These are phyloP conservation scores for Rhodotorula sp. DNA, from an alignment of 1,284 basidiomycete species.

Conservation along the genomic window DNA sequence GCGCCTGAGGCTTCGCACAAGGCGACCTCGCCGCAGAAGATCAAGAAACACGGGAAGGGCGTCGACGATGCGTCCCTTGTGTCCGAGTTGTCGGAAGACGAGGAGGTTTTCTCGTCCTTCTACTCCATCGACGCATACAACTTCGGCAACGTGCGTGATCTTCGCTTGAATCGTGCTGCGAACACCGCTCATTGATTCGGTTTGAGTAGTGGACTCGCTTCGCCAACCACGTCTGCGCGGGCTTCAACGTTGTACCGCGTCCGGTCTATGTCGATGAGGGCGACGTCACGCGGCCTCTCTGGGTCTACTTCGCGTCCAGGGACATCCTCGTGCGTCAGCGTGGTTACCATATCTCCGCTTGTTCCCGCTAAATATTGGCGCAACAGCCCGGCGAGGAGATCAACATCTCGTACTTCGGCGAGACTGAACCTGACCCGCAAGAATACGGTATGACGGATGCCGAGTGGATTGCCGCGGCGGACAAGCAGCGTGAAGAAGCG, in stretches of 20 bases:
- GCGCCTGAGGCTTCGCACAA: neutral
- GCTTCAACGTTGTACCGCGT: constrained; percentile 7
- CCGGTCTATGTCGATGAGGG: constrained; percentile 33
- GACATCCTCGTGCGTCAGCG: constrained; percentile 24
- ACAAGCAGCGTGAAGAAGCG: neutral
- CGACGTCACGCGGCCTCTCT: constrained; percentile 22
- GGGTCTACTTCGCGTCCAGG: constrained; percentile 23
- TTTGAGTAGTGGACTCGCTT: constrained; percentile 37
- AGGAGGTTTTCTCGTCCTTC: neutral
- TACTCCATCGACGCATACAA: constrained; percentile 23
- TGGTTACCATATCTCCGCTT: too few relatives aligned
- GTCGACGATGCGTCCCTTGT: neutral
- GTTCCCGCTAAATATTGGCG: neutral
- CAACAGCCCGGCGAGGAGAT: constrained; percentile 36
- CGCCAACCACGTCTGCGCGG: constrained; percentile 32
- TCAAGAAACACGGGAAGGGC: neutral
- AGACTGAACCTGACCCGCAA: neutral
- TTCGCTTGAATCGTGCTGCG: neutral
- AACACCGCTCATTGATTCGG: neutral
- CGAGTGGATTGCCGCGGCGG: neutral
- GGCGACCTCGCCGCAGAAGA: neutral
- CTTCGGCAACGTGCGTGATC: constrained; percentile 18
- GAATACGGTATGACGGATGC: neutral
- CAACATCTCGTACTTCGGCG: constrained; percentile 17
- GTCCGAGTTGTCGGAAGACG: neutral